Percentiles rank a stretch among this genome's conserved stretches.
Evolutionary conservation across 2,329 filamentous ascomycete species (phyloP).

Genomic region (Pseudogymnoascus sp.): DNA sequence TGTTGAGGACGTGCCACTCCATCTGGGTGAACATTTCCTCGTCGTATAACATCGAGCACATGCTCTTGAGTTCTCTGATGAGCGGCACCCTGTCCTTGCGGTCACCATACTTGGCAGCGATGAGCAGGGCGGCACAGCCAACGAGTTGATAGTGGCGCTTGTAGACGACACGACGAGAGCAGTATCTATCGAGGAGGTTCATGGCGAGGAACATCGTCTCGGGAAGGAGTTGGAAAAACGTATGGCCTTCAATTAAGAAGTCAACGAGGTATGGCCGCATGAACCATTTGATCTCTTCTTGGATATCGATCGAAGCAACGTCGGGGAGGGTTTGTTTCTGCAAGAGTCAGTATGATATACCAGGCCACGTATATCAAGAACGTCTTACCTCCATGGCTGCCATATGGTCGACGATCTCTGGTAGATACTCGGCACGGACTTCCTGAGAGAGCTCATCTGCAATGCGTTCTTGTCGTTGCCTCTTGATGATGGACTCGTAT

Average conservation of each 20-base stretch:
- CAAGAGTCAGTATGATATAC: conserved; percentile 24
- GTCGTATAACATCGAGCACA: conserved; percentile 98
- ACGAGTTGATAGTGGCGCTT: conserved; percentile 99
- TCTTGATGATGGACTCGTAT: conserved; percentile 67
- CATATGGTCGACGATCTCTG: conserved; percentile 92
- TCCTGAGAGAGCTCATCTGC: conserved; percentile 80
- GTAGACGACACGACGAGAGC: conserved; percentile 94
- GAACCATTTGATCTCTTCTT: conserved; percentile 99
- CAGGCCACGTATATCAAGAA: conserved; percentile 11
- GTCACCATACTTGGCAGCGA: conserved; percentile 97
- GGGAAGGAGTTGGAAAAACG: conserved; percentile 85
- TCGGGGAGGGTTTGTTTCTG: conserved; percentile 83
- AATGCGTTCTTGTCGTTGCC: conserved; percentile 78
- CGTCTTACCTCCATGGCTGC: conserved; percentile 71
- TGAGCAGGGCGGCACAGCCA: conserved; percentile 88
- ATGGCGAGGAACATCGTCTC: conserved; percentile 94
- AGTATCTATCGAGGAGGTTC: conserved; percentile 95
- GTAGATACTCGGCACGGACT: conserved; percentile 83
- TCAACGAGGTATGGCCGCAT: conserved; percentile 98
- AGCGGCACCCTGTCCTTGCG: conserved; percentile 98
- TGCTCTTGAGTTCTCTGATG: conserved; percentile 93
- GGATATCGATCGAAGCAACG: conserved; percentile 96
- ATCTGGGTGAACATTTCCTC: conserved; percentile 99
- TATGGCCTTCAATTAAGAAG: conserved; percentile 94
- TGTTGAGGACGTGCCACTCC: conserved; percentile 99